Base-by-base conservation (phyloP, 2,329 filamentous ascomycete species). In the Diplodia mutila region DNA sequence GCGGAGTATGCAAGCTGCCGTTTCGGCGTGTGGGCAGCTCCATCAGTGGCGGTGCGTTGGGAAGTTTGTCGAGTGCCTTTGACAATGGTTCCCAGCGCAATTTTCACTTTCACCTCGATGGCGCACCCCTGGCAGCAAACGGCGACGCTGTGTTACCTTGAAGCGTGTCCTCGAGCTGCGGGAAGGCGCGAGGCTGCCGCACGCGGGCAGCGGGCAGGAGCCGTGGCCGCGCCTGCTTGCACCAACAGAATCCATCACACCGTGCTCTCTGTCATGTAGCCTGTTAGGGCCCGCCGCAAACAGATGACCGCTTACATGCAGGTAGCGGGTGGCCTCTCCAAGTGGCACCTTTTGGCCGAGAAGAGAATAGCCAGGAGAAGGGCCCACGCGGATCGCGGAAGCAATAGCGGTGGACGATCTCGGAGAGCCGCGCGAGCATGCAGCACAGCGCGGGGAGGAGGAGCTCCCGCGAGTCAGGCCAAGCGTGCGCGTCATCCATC, bases 401-500 rank as follows among this genome's bases (percentile, higher is more conserved):
- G 53, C 53, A 57, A 39, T 21, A 57, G 53, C 53, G 53, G 32
- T 39, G 53, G 53, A 29, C 18, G 53, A 34, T n/a, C 32, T n/a
- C 32, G n/a, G n/a, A 21, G 49, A 52, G 32, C 21, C 32, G 53
- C 53, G 11, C 5, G 32, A 34, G 14, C 8, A 9, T 37, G 34
- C 8, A 37, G 34, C 8, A 9, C 6, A 37, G 34, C 34, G 34
- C 34, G 34, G 23, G 37, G 32, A n/a, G 55, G 55, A 42, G 6
- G 55, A 46, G 54, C 54, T 23, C 18, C 9, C n/a, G 21, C 54
- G 54, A 57, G 54, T 57, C 54, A 57, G 54, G 18, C n/a, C 8
- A 21, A 12, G 34, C 7, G 52, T 59, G 54, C 54, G 54, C 55
- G 55, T 46, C 55, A 59, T 59, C 55, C 37, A 59, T 46, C 54